A percentile compares a stretch with the other conserved stretches of the same genome.
phyloP scores from a whole-genome alignment of 169 alveolate species.

The Fabrea salina region DNA sequence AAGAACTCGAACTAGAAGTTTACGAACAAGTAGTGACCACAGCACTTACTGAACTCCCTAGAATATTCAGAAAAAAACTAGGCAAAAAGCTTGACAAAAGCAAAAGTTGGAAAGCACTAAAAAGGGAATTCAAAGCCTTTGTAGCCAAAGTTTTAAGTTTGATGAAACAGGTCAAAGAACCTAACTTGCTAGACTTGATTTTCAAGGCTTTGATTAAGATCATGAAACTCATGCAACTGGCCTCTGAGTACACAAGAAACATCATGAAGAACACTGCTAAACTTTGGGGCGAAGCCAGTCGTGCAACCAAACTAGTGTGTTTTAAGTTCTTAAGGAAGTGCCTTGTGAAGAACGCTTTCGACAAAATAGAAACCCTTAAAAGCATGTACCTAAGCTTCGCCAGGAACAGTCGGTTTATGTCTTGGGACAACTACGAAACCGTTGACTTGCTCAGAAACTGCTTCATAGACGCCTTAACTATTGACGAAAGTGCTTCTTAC shows the following conservation, averaged over 20 bases:
- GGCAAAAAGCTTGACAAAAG: background rate
- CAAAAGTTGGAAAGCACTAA: background rate
- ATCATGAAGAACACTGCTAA: background rate
- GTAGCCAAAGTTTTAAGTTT: conserved; percentile 3
- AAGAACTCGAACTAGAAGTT: no score
- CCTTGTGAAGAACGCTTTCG: background rate
- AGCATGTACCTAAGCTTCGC: background rate
- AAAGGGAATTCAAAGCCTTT: background rate
- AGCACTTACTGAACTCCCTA: conserved; percentile 13
- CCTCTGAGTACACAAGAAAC: background rate
- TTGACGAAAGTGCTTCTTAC: conserved; percentile 3
- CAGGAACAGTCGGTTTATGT: conserved; percentile 12
- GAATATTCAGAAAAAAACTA: background rate
- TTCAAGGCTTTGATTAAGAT: background rate
- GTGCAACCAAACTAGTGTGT: background rate
- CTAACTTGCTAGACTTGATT: background rate
- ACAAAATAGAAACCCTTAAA: conserved; percentile 6
- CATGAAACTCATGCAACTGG: background rate
- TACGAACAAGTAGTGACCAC: no score
- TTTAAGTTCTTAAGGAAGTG: conserved; percentile 10
- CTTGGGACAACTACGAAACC: background rate
- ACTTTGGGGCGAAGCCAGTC: conserved; percentile 4
- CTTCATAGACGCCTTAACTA: conserved; percentile 17
- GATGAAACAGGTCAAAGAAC: background rate
- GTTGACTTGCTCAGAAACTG: conserved; percentile 20